Conservation (phyloP, 2,329 filamentous ascomycete genomes). For the Drechslerella coelobrocha region DNA sequence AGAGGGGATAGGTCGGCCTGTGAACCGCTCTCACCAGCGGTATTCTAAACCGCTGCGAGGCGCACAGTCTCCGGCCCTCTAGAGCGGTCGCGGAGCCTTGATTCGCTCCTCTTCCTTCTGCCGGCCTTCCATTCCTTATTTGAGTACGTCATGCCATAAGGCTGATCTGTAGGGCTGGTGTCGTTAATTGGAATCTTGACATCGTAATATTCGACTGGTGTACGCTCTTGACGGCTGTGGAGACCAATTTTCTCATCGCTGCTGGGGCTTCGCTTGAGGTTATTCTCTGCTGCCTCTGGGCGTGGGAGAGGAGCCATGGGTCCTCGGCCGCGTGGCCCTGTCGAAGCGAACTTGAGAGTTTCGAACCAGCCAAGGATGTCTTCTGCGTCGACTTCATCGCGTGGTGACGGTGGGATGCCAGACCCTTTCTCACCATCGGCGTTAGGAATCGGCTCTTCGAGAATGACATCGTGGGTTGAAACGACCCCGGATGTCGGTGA, state of each 20-base stretch:
- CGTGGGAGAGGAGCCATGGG: conserved; percentile 43
- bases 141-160: conserved; percentile 16
- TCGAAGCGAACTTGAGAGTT: conserved; percentile 44
- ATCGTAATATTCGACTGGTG: conserved; percentile 21
- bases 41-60: conserved; percentile 36
- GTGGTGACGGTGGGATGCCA: conserved; percentile 22
- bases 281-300: conserved; percentile 30
- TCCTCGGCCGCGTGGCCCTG: conserved; percentile 33
- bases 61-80: conserved; percentile 21
- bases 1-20: neutral
- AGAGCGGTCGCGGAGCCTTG: conserved; percentile 24
- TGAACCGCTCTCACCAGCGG: conserved; percentile 6
- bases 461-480: conserved; percentile 32
- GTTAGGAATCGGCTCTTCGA: conserved; percentile 33
- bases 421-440: conserved; percentile 24
- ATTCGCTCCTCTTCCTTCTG: conserved; percentile 42
- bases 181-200: conserved; percentile 32
- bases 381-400: conserved; percentile 47
- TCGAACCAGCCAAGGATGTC: conserved; percentile 48
- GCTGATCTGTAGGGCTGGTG: conserved; percentile 1
- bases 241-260: conserved; percentile 4
- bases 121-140: conserved; percentile 39
- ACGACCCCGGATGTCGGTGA: conserved; percentile 26
- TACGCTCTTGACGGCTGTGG: neutral
- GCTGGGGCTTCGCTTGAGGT: neutral